These are phyloP conservation scores for Mortierella sp. DNA, from an alignment of 371 early-diverging fungal species.

Conservation along the genomic window DNA sequence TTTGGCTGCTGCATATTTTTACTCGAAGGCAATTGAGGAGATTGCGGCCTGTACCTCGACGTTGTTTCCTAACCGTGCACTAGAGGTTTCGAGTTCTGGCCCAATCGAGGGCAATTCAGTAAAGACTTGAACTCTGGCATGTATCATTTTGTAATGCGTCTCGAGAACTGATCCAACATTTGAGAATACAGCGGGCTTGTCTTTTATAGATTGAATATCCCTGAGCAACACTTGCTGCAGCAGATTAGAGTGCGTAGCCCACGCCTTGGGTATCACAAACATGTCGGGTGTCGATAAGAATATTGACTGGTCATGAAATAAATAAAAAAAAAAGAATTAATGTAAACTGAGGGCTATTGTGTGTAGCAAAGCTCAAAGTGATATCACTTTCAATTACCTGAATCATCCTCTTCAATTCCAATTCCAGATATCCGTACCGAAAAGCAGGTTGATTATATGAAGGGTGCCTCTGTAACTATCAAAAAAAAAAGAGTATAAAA, in stretches of 20 bases:
- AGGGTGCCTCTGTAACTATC: conserved; percentile 54
- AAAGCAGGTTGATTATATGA: conserved; percentile 38
- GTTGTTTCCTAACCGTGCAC: conserved; percentile 21
- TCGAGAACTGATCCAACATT: conserved; percentile 46
- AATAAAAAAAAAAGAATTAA: background rate
- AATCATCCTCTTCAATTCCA: conserved; percentile 67
- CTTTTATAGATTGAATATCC: conserved; percentile 33
- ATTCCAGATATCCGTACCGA: conserved; percentile 61
- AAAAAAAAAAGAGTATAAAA: background rate
- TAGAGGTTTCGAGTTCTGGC: conserved; percentile 6
- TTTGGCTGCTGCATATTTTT: too few species aligned
- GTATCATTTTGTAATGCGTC: conserved; percentile 51
- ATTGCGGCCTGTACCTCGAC: conserved; percentile 34
- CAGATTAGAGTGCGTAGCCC: conserved; percentile 45
- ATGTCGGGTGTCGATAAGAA: conserved; percentile 75
- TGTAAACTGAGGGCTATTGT: too few species aligned
- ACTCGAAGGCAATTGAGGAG: background rate
- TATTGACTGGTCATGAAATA: conserved; percentile 57
- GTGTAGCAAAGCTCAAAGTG: background rate
- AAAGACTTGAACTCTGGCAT: conserved; percentile 48
- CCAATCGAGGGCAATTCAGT: conserved; percentile 36
- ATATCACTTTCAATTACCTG: conserved; percentile 54
- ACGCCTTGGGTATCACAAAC: conserved; percentile 73
- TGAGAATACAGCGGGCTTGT: conserved; percentile 40
- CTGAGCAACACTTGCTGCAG: conserved; percentile 42